Evolutionary conservation across 257 asterid species (phyloP), one percentile per base, ranked within the genome.

Genomic region (Petrea volubilis): DNA sequence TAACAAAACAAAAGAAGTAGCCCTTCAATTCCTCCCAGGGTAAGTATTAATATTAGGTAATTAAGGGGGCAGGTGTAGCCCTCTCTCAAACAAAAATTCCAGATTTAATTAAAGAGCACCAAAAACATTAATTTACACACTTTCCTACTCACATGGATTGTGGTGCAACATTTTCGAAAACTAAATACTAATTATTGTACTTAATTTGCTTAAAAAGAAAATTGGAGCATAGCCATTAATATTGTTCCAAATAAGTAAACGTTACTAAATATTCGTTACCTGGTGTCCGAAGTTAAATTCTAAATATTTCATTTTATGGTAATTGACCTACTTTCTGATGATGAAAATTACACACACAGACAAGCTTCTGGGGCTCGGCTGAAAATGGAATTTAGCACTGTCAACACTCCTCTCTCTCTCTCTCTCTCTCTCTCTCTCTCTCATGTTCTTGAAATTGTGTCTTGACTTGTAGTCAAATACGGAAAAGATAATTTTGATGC

Each of bases 21-120:
- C 7, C 50, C 2, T 24, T 1, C 7, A 24, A 34, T 2, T 23
- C 29, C 57, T 21, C 64, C 21, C 70, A 8, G 73, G 52, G 62
- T 6, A 67, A 67, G n/a, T 33, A 18, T 38, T 38, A 38, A 5
- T 38, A n/a, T 52, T 38, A 34, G 28, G 67, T 60, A 33, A 60
- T 36, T 36, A 17, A 60, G 31, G 46, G 23, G 63, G 38, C 11
- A 13, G 36, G 6, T n/a, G 28, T 57, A n/a, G 41, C 44, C 29
- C 49, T 17, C 71, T 31, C 46, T 40, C 65, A 68, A 76, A 80
- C 81, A 76, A 72, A 76, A 76, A 80, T 72, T 80, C 81, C 44
- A 73, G 40, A 62, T 67, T 52, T 70, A 65, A 70, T 52, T 70
- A 65, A 70, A 60, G 64, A 62, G 56, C 73, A 15, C 59, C 79